Conservation (phyloP, 1,284 basidiomycete genomes). For the Melampsora larici-populina region DNA sequence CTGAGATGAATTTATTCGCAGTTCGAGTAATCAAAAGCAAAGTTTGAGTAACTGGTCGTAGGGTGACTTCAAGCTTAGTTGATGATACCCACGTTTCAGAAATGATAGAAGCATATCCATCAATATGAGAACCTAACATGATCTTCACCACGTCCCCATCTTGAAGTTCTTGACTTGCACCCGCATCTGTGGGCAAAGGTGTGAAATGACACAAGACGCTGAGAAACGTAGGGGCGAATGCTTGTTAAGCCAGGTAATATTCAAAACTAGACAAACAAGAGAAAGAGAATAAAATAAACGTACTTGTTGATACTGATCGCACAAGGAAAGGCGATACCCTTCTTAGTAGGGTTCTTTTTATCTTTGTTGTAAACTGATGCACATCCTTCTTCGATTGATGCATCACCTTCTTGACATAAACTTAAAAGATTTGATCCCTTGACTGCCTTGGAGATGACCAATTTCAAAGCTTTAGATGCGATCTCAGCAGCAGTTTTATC, state of each 20-base stretch:
- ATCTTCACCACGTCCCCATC: conserved; percentile 93
- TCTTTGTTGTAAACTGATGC: conserved; percentile 43
- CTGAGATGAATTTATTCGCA: conserved; percentile 44
- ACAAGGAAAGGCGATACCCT: conserved; percentile 42
- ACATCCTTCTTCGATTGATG: conserved; percentile 34
- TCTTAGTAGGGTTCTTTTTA: conserved; percentile 42
- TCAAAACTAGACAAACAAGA: background rate
- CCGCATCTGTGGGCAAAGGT: conserved; percentile 60
- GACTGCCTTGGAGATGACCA: conserved; percentile 40
- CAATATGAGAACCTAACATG: conserved; percentile 92
- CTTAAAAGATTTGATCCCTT: conserved; percentile 21
- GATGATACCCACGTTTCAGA: conserved; percentile 69
- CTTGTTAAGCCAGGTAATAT: conserved; percentile 67
- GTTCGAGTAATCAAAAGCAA: background rate
- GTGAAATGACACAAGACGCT: conserved; percentile 62
- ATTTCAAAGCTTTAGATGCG: conserved; percentile 34
- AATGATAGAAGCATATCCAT: conserved; percentile 78
- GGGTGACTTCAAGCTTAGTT: background rate
- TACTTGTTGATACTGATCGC: conserved; percentile 42
- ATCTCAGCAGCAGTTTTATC: conserved; percentile 43
- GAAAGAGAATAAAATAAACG: background rate
- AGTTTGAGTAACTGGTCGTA: background rate
- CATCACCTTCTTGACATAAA: conserved; percentile 35
- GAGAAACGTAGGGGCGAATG: conserved; percentile 85
- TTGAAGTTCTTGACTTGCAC: conserved; percentile 72